Evolutionary conservation across 768 basidiomycete genomes (phyloP), one percentile per base, ranked within the genome.

Genomic region (Amanita thiersii): DNA sequence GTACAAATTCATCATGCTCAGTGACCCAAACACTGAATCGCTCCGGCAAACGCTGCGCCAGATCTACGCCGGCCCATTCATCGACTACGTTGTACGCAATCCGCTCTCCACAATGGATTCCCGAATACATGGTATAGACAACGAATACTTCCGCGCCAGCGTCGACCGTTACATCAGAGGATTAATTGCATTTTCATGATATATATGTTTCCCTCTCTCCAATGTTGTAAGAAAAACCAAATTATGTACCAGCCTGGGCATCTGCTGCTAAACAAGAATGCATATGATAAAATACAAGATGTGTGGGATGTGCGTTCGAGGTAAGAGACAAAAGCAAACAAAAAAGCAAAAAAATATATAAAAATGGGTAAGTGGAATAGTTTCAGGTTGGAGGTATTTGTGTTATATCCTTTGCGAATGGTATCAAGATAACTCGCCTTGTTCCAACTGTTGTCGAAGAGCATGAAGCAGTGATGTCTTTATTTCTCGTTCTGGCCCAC

Each of bases 1-100:
- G 10, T 96, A 90, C 77, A 92, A 91, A 57, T 94, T 99, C 62
- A 72, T 97, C 54, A 88, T 98, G 70, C 77, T 97, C 50, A 87
- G 82, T 47, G 91, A 96, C 55, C 86, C 89, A 1, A 72, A 72
- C 42, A 69, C 85, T 26, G 93, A 97, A 47, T 85, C 86, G 2
- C 68, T 93, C 34, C 81, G 86, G 12, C 80, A 81, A 52, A 69
- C 89, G 40, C 64, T 97, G 28, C 79, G 85, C n/a, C 86, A 89
- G 56, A 77, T 97, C 49, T 93, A 97, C 60, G 71, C 75, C n/a
- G 91, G 90, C 2, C 90, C 92, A 0, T 98, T 97, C 65, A 60
- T 96, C 31, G 90, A 96, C 60, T 89, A 82, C 56, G 91, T 96
- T 21, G 90, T 93, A 33, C 77, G 90, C 40, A 97, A 98, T 55